These are phyloP conservation scores for Xylaria acuta DNA, from an alignment of 495 filamentous ascomycete genomes.

Conservation along the genomic window DNA sequence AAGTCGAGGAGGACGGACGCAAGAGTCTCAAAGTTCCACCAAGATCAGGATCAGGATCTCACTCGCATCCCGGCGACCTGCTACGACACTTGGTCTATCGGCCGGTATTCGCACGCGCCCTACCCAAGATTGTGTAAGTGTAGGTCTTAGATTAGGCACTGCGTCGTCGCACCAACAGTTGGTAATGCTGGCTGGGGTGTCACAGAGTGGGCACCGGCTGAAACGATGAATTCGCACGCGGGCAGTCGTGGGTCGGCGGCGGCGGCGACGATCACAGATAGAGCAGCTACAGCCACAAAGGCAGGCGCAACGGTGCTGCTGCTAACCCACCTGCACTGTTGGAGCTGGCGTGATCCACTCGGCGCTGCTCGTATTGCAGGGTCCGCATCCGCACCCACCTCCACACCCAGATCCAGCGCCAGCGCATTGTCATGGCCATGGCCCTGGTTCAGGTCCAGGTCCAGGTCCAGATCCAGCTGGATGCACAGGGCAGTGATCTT, in stretches of 20 bases:
- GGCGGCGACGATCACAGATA: not conserved
- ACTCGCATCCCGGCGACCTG: not conserved
- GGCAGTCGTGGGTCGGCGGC: not conserved
- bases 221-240: conserved; percentile 12
- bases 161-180: not conserved
- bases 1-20: not conserved
- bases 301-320: not conserved
- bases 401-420: not conserved
- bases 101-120: not conserved
- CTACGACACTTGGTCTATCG: not conserved
- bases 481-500: conserved; percentile 38
- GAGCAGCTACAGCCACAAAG: not conserved
- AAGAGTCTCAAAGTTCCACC: not conserved
- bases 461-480: not conserved
- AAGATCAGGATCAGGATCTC: not conserved
- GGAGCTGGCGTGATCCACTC: conserved; percentile 17
- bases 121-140: not conserved
- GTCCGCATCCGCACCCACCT: not conserved
- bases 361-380: conserved; percentile 19
- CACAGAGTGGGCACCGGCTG: conserved; percentile 16
- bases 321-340: not conserved
- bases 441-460: not conserved
- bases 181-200: conserved; percentile 11
- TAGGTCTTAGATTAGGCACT: not conserved
- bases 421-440: not conserved